These are phyloP conservation scores for Allantophomopsis lycopodina DNA, from an alignment of 2,329 filamentous ascomycete species.

Conservation along the genomic window DNA sequence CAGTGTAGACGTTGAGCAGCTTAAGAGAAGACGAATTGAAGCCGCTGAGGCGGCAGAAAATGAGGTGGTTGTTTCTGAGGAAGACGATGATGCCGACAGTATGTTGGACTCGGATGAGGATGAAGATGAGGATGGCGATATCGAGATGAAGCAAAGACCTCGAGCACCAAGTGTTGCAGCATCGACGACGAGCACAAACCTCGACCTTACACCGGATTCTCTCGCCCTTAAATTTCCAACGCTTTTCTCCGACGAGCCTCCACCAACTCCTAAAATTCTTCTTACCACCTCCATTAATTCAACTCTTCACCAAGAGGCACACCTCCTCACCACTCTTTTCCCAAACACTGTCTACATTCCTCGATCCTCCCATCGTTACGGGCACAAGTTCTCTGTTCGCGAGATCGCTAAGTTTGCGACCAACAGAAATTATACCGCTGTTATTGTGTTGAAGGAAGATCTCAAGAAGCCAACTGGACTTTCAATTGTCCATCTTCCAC, in stretches of 20 bases:
- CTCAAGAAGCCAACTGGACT: constrained; percentile 72
- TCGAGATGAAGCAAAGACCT: constrained; percentile 22
- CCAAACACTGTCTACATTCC: constrained; percentile 73
- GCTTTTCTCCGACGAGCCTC: constrained; percentile 45
- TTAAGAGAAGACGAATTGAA: constrained; percentile 42
- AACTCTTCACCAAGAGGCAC: constrained; percentile 71
- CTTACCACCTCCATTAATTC: constrained; percentile 86
- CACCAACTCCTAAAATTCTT: constrained; percentile 65
- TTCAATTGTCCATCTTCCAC: constrained; percentile 71
- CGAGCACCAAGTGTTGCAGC: constrained; percentile 30
- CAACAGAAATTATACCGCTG: constrained; percentile 69
- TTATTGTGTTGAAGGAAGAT: constrained; percentile 81
- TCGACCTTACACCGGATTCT: constrained; percentile 47
- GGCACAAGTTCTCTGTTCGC: constrained; percentile 80
- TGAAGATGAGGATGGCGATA: constrained; percentile 26
- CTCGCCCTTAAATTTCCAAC: constrained; percentile 47
- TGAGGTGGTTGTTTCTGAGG: constrained; percentile 25
- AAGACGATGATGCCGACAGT: constrained; percentile 55
- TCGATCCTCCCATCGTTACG: constrained; percentile 69
- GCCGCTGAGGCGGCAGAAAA: constrained; percentile 31
- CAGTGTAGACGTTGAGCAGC: constrained; percentile 40
- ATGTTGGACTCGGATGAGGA: constrained; percentile 55
- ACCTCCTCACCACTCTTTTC: constrained; percentile 68
- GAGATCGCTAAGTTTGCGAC: constrained; percentile 81
- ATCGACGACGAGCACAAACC: constrained; percentile 48